Base-by-base conservation (phyloP, 1,284 basidiomycete genomes). In the Hemileia vastatrix region DNA sequence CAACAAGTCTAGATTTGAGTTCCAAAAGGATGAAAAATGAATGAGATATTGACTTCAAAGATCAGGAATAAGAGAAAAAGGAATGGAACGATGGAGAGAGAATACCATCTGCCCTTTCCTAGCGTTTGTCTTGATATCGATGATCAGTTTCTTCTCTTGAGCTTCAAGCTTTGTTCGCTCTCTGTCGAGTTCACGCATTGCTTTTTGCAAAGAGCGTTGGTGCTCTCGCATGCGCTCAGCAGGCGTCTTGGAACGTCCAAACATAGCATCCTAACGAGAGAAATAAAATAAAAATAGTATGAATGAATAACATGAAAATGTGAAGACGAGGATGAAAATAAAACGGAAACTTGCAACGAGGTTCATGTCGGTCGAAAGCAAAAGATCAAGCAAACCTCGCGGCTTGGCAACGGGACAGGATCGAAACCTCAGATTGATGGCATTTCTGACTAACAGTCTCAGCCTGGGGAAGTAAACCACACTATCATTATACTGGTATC, bases 211-310 rank as follows among this genome's bases (percentile, higher is more conserved):
- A 2, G 91, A 84, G 45, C 94, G 86, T 76, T 98, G 94, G 77
- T 98, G 92, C 77, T 96, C 90, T 61, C 94, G 86, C 66, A 98
- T 81, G 64, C 93, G 85, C 78, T 99, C 94, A 27, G 94, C 93
- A 15, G 94, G 95, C 31, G 94, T 95, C 60, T 95, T 84, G 2
- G 88, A 84, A 54, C 90, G 85, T 6, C 94, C 94, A 76, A 98
- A 98, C 48, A 96, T 84, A 0, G 88, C 86, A 81, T 95, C 91
- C 90, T 93, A 31, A 27, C n/a, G 21, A 45, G 15, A 45, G 6
- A 15, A 40, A 32, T 9, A 40, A 31, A 15, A 53, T 32, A 18
- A 21, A 33, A 53, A 18, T 9, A 31, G 5, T 11, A 31, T 53
- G 19, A 53, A 18, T n/a, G 44, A 45, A 21, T n/a, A 45, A 3